Evolutionary conservation across 2,329 filamentous ascomycete species (phyloP).

Genomic region (Aspergillus niger): DNA sequence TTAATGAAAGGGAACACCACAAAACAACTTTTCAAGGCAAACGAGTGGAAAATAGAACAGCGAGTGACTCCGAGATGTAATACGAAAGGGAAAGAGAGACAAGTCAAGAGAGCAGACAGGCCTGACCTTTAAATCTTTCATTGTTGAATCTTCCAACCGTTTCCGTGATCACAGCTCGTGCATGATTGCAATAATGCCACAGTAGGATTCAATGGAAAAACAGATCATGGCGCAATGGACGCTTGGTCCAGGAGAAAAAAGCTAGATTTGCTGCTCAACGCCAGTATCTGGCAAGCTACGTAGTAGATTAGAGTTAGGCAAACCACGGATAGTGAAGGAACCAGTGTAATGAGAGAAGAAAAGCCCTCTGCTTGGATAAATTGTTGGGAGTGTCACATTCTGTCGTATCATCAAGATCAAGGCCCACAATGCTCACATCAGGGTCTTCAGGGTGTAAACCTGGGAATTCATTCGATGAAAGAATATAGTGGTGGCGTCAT

Average conservation of each 20-base stretch:
- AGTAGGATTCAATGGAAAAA: constrained; percentile 30
- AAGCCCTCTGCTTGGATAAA: constrained; percentile 8
- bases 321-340: constrained; percentile 25
- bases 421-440: constrained; percentile 17
- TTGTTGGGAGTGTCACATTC: constrained; percentile 30
- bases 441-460: neutral
- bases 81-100: constrained; percentile 15
- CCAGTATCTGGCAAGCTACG: constrained; percentile 19
- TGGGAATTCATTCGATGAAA: neutral
- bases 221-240: constrained; percentile 11
- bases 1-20: constrained; percentile 19
- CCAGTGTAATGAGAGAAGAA: constrained; percentile 15
- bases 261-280: constrained; percentile 9
- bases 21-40: constrained; percentile 18
- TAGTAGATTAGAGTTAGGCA: neutral
- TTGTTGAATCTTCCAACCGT: constrained; percentile 10
- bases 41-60: constrained; percentile 28
- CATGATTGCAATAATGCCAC: constrained; percentile 28
- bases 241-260: constrained; percentile 14
- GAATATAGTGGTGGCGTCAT: constrained; percentile 20
- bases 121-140: constrained; percentile 30
- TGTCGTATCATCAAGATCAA: constrained; percentile 27
- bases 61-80: constrained; percentile 26
- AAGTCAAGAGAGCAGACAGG: constrained; percentile 7
- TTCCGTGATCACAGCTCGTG: constrained; percentile 20